Evolutionary conservation across 768 basidiomycete genomes (phyloP), one percentile per base, ranked within the genome.

Genomic region (Kwoniella botswanensis): DNA sequence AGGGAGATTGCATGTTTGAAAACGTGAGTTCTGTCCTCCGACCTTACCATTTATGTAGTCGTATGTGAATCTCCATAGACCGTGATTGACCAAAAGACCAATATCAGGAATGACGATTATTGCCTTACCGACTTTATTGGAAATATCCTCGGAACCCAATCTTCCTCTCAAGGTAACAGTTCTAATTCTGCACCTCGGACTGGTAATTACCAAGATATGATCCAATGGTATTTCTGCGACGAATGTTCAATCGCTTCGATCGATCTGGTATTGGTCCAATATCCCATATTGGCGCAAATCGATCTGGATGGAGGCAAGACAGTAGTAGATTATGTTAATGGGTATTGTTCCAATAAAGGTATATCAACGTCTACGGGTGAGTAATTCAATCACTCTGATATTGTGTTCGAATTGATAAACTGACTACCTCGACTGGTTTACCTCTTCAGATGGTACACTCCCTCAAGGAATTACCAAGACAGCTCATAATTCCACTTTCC

Each of bases 1-100:
- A 67, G 80, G 15, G 79, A 83, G 61, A 71, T 83, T 26, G 62
- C 66, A 24, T 83, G 82, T 63, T 65, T 82, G 70, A 79, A 78
- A 53, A 78, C 77, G 62, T 73, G 29, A 67, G 71, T 29, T 4
- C 29, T 29, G 5, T 26, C 29, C 29, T 29, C 29, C 29, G 29
- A 29, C 29, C 29, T 2, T 29, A 46, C 44, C 4, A 15, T 54
- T 21, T 26, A 26, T 26, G 24, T 3, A 26, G 24, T 26, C 3
- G 24, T 21, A n/a, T n/a, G n/a, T n/a, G n/a, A n/a, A 42, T 70
- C 73, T 67, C n/a, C 54, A 9, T 29, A 18, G 29, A 29, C 29
- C 4, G 29, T 29, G 29, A 56, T 18, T 46, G 18, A 46, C 44
- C 4, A 3, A 46, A 46, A 13, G 13, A 46, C 44, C 44, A 15